phyloP scores from a whole-genome alignment of 306 rosid genomes.

The Prinsepia uniflora region DNA sequence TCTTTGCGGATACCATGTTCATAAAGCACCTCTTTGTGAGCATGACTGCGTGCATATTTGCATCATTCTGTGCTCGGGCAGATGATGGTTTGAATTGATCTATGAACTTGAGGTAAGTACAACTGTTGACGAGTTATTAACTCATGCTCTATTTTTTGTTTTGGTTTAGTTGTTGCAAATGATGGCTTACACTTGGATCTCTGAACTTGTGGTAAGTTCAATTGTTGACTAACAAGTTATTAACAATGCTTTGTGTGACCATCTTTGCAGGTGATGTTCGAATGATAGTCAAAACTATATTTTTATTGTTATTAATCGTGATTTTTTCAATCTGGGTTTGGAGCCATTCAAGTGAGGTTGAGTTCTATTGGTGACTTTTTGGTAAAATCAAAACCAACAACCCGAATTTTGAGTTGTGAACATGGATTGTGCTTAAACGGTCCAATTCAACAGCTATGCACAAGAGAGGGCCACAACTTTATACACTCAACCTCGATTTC shows the following conservation, averaged over 20 bases:
- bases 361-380: too few relatives aligned
- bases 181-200: constrained; percentile 43
- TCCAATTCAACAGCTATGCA: too few relatives aligned
- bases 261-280: neutral
- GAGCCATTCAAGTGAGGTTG: too few relatives aligned
- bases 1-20: neutral
- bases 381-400: too few relatives aligned
- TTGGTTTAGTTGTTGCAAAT: constrained; percentile 19
- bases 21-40: neutral
- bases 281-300: too few relatives aligned
- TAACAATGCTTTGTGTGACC: neutral
- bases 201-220: constrained; percentile 44
- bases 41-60: neutral
- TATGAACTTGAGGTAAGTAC: constrained; percentile 44
- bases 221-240: constrained; percentile 27
- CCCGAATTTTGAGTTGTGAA: too few relatives aligned
- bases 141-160: constrained; percentile 15
- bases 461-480: too few relatives aligned
- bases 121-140: constrained; percentile 20
- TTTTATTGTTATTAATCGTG: too few relatives aligned
- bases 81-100: constrained; percentile 36
- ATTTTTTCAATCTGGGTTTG: too few relatives aligned
- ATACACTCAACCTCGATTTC: too few relatives aligned
- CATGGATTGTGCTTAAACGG: too few relatives aligned
- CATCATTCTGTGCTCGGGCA: constrained; percentile 15